These are phyloP conservation scores for Apiotrichum gamsii DNA, from an alignment of 1,284 basidiomycete species.

Conservation along the genomic window DNA sequence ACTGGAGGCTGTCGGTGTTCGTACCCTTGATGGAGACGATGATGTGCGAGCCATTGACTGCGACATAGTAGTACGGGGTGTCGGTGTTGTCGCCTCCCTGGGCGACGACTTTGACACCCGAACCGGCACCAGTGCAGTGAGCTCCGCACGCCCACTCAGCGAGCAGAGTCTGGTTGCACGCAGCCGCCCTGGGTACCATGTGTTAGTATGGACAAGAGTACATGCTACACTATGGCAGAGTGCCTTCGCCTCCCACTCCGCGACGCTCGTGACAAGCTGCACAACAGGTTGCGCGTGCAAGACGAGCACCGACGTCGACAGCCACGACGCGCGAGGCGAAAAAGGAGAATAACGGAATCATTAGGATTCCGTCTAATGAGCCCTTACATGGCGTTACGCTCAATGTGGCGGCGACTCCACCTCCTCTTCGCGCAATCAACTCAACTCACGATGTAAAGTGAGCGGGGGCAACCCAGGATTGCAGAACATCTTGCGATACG, in stretches of 20 bases:
- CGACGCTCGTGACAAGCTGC: no score
- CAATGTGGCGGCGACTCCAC: no score
- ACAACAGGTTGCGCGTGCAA: no score
- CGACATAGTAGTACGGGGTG: background rate
- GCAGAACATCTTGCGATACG: background rate
- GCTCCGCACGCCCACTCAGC: background rate
- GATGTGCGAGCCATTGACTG: constrained; percentile 4
- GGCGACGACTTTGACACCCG: background rate
- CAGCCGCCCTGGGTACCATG: background rate
- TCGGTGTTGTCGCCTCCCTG: background rate
- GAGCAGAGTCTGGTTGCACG: background rate
- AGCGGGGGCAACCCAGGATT: background rate
- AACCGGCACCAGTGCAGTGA: background rate
- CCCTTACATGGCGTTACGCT: no score
- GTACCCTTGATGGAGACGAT: constrained; percentile 21
- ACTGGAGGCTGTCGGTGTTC: constrained; percentile 8
- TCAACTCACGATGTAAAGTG: background rate
- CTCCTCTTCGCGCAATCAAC: no score
- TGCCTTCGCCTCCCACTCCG: no score
- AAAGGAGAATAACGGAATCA: no score
- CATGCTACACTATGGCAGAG: no score
- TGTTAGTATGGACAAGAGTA: background rate
- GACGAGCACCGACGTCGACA: no score
- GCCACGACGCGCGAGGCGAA: no score
- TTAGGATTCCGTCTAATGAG: no score